phyloP scores from a whole-genome alignment of 352 stramenopile genomes.

The Saprolegnia diclina region DNA sequence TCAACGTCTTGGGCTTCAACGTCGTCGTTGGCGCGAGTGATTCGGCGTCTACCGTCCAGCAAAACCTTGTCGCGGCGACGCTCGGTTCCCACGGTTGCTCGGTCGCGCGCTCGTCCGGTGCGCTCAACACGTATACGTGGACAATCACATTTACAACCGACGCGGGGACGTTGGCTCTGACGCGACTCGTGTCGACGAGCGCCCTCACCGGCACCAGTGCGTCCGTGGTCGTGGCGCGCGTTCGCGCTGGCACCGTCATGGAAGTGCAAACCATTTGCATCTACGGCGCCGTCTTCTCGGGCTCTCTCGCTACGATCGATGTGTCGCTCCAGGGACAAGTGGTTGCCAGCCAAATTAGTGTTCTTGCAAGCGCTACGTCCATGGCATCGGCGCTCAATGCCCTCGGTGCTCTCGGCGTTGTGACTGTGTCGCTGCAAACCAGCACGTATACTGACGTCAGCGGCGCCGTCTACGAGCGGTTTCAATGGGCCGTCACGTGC shows the following conservation, averaged over 20 bases:
- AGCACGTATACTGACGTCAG: background rate
- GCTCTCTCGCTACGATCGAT: constrained; percentile 7
- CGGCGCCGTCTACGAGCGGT: constrained; percentile 22
- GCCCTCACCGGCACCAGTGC: constrained; percentile 13
- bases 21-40: constrained; percentile 22
- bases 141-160: constrained; percentile 29
- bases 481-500: constrained; percentile 31
- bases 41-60: constrained; percentile 8
- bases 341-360: background rate
- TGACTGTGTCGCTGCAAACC: constrained; percentile 22
- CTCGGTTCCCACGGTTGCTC: constrained; percentile 22
- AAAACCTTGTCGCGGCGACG: constrained; percentile 25
- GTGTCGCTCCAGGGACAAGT: constrained; percentile 9
- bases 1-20: constrained; percentile 32
- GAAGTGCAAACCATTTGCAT: constrained; percentile 30
- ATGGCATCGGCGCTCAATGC: constrained; percentile 25
- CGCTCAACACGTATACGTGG: constrained; percentile 25
- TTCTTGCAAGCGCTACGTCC: constrained; percentile 22
- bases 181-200: constrained; percentile 8
- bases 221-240: constrained; percentile 3
- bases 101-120: constrained; percentile 6
- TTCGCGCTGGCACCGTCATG: constrained; percentile 27
- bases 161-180: constrained; percentile 11
- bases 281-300: constrained; percentile 24
- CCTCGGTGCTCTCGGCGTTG: background rate